phyloP scores from a whole-genome alignment of 345 rosid genomes.

The Rhodamnia rubescens region DNA sequence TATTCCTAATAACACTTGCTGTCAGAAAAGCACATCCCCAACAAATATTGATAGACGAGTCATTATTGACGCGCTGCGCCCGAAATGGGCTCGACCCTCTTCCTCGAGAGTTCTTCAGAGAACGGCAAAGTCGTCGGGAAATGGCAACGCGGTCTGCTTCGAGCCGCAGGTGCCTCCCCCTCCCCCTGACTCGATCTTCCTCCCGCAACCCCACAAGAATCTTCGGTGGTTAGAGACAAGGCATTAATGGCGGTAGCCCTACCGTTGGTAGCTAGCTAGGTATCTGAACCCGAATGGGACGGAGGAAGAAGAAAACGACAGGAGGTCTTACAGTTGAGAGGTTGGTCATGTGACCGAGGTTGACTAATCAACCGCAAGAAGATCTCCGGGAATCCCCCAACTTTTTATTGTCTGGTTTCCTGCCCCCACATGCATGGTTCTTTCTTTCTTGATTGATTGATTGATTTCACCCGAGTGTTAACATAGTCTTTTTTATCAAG shows the following conservation, averaged over 20 bases:
- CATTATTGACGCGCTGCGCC: not conserved
- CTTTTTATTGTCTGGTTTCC: not conserved
- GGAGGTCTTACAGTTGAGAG: not conserved
- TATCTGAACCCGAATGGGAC: not conserved
- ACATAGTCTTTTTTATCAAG: not conserved
- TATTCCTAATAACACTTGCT: too few relatives aligned
- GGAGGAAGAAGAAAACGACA: not conserved
- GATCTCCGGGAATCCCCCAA: not conserved
- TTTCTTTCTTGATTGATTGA: not conserved
- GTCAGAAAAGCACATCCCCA: too few relatives aligned
- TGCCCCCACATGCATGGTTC: not conserved
- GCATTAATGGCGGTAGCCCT: not conserved
- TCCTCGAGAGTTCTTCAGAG: not conserved
- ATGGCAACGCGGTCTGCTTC: not conserved
- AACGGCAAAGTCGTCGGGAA: not conserved
- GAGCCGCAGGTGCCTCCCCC: not conserved
- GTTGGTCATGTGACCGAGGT: not conserved
- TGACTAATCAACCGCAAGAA: not conserved
- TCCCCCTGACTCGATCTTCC: not conserved
- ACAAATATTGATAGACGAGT: too few relatives aligned
- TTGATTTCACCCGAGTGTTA: not conserved
- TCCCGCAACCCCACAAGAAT: not conserved
- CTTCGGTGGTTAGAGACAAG: not conserved
- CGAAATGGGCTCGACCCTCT: not conserved
- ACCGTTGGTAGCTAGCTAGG: not conserved